These are phyloP conservation scores for Conticribra weissflogii DNA, from an alignment of 108 stramenopile genomes.

Conservation along the genomic window DNA sequence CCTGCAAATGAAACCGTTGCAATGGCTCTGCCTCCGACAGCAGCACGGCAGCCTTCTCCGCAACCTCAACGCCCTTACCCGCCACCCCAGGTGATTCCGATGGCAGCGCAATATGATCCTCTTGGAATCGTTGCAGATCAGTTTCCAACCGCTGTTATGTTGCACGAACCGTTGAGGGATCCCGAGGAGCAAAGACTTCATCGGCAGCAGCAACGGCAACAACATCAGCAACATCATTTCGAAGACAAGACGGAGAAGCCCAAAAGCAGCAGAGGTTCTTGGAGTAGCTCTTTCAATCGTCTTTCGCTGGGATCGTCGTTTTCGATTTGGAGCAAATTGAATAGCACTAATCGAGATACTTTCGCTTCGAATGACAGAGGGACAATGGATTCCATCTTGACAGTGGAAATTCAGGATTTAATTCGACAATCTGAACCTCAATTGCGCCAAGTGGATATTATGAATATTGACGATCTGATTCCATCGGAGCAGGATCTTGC, in stretches of 20 bases:
- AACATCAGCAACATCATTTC: neutral
- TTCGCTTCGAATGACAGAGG: neutral
- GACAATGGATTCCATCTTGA: slow-evolving; percentile 15
- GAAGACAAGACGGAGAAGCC: neutral
- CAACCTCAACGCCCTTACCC: slow-evolving; percentile 3
- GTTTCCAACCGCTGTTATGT: neutral
- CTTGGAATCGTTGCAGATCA: neutral
- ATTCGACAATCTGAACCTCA: slow-evolving; percentile 17
- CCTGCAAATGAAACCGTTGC: neutral
- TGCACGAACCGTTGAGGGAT: too few relatives aligned
- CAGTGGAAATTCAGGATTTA: slow-evolving; percentile 18
- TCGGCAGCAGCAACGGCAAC: neutral
- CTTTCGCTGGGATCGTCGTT: slow-evolving; percentile 24
- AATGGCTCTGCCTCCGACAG: slow-evolving; percentile 8
- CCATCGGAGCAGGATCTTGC: slow-evolving; percentile 2
- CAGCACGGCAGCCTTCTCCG: neutral
- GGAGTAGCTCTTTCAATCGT: neutral
- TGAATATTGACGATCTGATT: slow-evolving; percentile 14
- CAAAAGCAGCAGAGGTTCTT: neutral
- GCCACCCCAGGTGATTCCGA: neutral
- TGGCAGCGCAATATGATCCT: neutral
- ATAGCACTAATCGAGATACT: slow-evolving; percentile 4
- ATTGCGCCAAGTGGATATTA: slow-evolving; percentile 21
- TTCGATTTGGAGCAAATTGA: slow-evolving; percentile 25
- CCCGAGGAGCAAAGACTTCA: too few relatives aligned